Percentiles rank a stretch among this genome's conserved stretches.
Evolutionary conservation across 1,284 basidiomycete genomes (phyloP).

Genomic region (Sutorius eximius): DNA sequence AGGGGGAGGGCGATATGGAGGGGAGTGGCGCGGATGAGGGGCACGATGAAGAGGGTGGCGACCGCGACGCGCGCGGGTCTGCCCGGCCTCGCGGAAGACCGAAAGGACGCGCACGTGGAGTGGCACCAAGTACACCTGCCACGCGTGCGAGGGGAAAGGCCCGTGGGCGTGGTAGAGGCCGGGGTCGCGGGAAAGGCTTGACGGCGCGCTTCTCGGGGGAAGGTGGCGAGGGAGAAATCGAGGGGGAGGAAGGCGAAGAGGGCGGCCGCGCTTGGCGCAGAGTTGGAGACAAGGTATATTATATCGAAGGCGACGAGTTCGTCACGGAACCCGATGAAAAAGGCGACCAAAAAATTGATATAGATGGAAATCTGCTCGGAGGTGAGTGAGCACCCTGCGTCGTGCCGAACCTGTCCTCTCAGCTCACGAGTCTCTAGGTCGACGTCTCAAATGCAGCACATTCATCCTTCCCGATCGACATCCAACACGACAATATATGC

Average conservation of each 20-base stretch:
- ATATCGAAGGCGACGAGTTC: conserved; percentile 88
- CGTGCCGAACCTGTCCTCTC: neutral
- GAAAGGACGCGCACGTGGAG: conserved; percentile 32
- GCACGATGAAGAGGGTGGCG: conserved; percentile 28
- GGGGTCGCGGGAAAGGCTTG: conserved; percentile 37
- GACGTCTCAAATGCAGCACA: conserved; percentile 86
- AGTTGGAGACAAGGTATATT: conserved; percentile 74
- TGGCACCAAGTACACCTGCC: conserved; percentile 23
- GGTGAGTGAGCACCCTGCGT: conserved; percentile 49
- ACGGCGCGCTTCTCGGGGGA: conserved; percentile 51
- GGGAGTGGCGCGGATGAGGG: conserved; percentile 24
- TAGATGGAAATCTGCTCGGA: conserved; percentile 79
- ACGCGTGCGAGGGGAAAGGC: conserved; percentile 41
- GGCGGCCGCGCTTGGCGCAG: conserved; percentile 69
- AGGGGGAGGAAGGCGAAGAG: conserved; percentile 43
- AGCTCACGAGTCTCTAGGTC: conserved; percentile 47
- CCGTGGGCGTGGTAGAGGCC: conserved; percentile 40
- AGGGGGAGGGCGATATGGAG: conserved; percentile 30
- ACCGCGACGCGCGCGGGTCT: conserved; percentile 17
- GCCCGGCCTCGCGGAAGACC: conserved; percentile 35
- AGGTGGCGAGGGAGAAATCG: conserved; percentile 50
- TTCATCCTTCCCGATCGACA: conserved; percentile 83
- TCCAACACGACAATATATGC: conserved; percentile 86
- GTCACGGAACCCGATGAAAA: conserved; percentile 81
- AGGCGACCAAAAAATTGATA: conserved; percentile 91